These are phyloP conservation scores for Urostyla sp. DNA, from an alignment of 73 alveolate genomes.

Conservation along the genomic window DNA sequence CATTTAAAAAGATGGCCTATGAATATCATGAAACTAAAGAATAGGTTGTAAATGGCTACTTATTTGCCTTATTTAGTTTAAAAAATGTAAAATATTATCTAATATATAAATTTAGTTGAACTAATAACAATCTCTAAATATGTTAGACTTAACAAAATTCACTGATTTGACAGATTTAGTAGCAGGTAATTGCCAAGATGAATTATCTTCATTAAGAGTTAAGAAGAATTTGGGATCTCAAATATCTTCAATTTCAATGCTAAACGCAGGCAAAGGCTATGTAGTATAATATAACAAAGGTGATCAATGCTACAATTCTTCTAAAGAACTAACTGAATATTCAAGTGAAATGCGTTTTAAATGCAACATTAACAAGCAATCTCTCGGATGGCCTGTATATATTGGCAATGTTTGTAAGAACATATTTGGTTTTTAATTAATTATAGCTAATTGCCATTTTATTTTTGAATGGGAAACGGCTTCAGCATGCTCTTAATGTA, in stretches of 20 bases:
- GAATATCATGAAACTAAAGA: slow-evolving; percentile 33
- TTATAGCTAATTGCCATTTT: slow-evolving; percentile 34
- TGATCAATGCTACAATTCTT: neutral
- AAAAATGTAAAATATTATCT: too few species aligned
- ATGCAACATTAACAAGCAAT: slow-evolving; percentile 21
- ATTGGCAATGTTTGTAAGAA: neutral
- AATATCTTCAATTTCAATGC: slow-evolving; percentile 10
- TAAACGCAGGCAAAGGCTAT: slow-evolving; percentile 30
- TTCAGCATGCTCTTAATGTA: slow-evolving; percentile 41
- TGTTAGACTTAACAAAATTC: too few species aligned
- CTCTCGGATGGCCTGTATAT: slow-evolving; percentile 27
- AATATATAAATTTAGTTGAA: too few species aligned
- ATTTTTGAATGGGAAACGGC: slow-evolving; percentile 28
- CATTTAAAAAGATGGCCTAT: slow-evolving; percentile 16
- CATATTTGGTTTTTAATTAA: too few species aligned
- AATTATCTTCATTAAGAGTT: neutral
- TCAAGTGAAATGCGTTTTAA: slow-evolving; percentile 24
- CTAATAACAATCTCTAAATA: too few species aligned
- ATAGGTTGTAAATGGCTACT: neutral
- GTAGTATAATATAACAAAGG: slow-evolving; percentile 7
- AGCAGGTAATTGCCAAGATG: neutral
- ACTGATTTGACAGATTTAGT: too few species aligned
- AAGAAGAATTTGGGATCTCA: slow-evolving; percentile 14
- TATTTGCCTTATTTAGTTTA: slow-evolving; percentile 23
- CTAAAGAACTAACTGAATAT: neutral